A percentile compares a stretch with the other conserved stretches of the same genome.
phyloP scores from a whole-genome alignment of 148 eudicot genomes.

The Cornus kousa region DNA sequence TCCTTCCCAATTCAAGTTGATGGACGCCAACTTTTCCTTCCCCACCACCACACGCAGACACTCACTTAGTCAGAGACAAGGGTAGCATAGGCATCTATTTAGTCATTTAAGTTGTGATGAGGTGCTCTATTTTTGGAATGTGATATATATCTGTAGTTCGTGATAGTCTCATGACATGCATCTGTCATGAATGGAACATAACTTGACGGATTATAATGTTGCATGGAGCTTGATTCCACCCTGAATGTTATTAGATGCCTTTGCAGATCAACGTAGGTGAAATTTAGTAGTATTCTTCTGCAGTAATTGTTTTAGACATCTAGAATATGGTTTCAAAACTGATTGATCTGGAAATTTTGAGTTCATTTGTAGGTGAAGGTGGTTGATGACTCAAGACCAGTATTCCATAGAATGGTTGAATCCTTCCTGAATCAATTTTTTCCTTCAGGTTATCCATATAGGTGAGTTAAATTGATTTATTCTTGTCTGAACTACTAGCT shows the following conservation, averaged over 20 bases:
- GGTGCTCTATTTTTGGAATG: background rate
- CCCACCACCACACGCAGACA: no score
- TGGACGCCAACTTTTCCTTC: no score
- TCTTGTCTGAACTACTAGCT: background rate
- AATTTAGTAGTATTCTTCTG: background rate
- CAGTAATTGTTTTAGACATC: background rate
- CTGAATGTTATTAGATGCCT: background rate
- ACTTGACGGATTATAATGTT: background rate
- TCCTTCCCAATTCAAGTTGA: no score
- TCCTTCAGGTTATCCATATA: slow-evolving; percentile 96
- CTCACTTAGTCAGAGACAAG: background rate
- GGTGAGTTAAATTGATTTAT: slow-evolving; percentile 36
- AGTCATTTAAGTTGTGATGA: background rate
- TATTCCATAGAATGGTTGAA: slow-evolving; percentile 50
- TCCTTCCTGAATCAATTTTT: slow-evolving; percentile 84
- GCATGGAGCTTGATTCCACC: slow-evolving; percentile 3
- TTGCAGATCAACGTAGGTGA: background rate
- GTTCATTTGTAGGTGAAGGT: slow-evolving; percentile 51
- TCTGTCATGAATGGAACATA: background rate
- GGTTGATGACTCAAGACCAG: slow-evolving; percentile 77
- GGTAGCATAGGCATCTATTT: background rate
- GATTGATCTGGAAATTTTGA: slow-evolving; percentile 5
- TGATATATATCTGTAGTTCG: background rate
- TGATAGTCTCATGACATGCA: background rate
- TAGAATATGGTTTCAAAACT: background rate